Base-by-base conservation (phyloP, 805 yeast species). In the Sungouiella blattae region DNA sequence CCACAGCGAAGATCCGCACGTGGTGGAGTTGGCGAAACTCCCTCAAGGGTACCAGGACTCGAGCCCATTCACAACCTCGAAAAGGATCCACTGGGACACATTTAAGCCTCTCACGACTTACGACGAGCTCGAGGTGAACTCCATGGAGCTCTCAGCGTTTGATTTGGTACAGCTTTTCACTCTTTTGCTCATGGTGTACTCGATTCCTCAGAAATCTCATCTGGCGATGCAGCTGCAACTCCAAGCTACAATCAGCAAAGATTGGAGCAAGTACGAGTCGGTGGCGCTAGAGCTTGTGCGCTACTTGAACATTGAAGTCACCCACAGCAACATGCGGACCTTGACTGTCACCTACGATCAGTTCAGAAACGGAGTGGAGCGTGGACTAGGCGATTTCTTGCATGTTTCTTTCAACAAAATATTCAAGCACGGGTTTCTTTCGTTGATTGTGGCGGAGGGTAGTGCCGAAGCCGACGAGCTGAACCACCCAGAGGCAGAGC, bases 211-310 rank as follows among this genome's bases (percentile, higher is more conserved):
- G 36, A 37, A 48, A 41, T 35, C 44, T 55, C 57, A 52, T 63
- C 53, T 33, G 50, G 39, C 30, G 55, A 64, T 59, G 66, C 67
- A 37, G 23, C 41, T 38, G 21, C 47, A 43, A 11, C 48, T 55
- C 26, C 40, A 43, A 2, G 41, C 46, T 2, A 50, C 47, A 30
- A 54, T 62, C 26, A 35, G 42, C 3, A 27, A 43, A 0, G 49
- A 60, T 4, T 74, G 80, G 76, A 38, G 52, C 0, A 47, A 52
- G 3, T 80, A 71, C 55, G 69, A 71, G 41, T 32, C 41, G 0
- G 49, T 60, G 21, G 79, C 87, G 0, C 30, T 66, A 22, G 51
- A 62, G 15, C 48, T 83, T 14, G 37, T 80, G 12, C 55, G 76
- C 35, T 65, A 77, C n/a, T 67, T 83, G 53, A 67, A 73, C 36